These are phyloP conservation scores for Skeletonema costatum DNA, from an alignment of 108 stramenopile genomes.

Conservation along the genomic window DNA sequence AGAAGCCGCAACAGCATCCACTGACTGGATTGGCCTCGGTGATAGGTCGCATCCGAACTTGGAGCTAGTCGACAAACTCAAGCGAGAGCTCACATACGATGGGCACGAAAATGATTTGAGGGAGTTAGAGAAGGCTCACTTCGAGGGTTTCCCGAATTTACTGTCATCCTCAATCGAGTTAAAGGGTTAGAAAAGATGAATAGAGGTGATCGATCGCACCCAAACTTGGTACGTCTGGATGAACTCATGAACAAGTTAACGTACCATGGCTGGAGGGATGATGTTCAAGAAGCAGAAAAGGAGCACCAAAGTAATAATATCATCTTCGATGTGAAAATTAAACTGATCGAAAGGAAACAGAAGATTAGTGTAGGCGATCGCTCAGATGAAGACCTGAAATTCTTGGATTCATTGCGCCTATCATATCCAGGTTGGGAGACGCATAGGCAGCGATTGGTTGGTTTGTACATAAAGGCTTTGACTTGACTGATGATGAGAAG, in stretches of 20 bases:
- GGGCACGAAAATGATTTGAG: slow-evolving; percentile 40
- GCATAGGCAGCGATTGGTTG: slow-evolving; percentile 7
- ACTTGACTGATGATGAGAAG: neutral
- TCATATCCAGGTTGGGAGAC: slow-evolving; percentile 45
- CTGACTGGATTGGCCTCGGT: slow-evolving; percentile 14
- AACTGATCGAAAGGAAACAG: neutral
- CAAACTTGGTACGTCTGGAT: slow-evolving; percentile 37
- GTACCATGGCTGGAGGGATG: slow-evolving; percentile 50
- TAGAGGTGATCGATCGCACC: slow-evolving; percentile 54
- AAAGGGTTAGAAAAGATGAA: slow-evolving; percentile 33
- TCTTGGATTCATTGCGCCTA: slow-evolving; percentile 11
- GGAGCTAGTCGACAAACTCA: slow-evolving; percentile 17
- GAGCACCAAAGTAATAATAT: slow-evolving; percentile 24
- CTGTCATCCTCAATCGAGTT: slow-evolving; percentile 7
- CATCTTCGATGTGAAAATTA: neutral
- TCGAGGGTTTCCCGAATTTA: slow-evolving; percentile 11
- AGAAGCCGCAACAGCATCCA: neutral
- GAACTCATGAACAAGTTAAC: slow-evolving; percentile 17
- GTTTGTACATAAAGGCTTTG: slow-evolving; percentile 16
- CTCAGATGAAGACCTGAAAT: neutral
- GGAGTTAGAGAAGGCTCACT: slow-evolving; percentile 9
- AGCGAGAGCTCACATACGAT: slow-evolving; percentile 16
- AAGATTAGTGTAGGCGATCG: neutral
- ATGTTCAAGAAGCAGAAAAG: slow-evolving; percentile 33
- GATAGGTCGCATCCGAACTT: slow-evolving; percentile 53